Conservation (phyloP, 306 rosid species). For the Cucumis hystrix region DNA sequence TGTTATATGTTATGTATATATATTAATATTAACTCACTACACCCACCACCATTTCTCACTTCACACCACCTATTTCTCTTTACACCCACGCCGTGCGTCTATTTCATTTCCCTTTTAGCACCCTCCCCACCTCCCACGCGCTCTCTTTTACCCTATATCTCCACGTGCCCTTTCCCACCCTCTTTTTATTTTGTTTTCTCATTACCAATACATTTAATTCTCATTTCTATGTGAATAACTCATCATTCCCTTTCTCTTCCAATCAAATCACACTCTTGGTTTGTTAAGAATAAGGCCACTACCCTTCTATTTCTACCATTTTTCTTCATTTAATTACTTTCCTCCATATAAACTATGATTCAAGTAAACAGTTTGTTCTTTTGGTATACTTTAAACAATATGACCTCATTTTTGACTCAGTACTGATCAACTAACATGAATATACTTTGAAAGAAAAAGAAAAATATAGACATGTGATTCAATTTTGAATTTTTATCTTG, state of each 20-base stretch:
- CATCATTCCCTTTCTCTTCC: not conserved
- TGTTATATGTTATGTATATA: too few relatives aligned
- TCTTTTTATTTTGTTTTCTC: not conserved
- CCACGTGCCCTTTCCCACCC: not conserved
- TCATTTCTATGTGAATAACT: not conserved
- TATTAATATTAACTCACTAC: not conserved
- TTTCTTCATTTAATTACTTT: too few relatives aligned
- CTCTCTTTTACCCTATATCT: not conserved
- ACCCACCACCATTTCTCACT: not conserved
- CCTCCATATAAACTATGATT: too few relatives aligned
- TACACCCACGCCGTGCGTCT: not conserved
- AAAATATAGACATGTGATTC: too few relatives aligned
- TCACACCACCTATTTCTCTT: not conserved
- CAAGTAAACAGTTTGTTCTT: too few relatives aligned
- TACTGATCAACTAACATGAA: too few relatives aligned
- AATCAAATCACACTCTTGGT: not conserved
- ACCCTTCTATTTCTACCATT: too few relatives aligned
- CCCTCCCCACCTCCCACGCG: not conserved
- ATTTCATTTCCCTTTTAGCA: not conserved
- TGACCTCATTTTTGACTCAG: too few relatives aligned
- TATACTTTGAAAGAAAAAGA: too few relatives aligned
- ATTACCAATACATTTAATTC: not conserved
- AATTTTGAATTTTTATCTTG: too few relatives aligned
- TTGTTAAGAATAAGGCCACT: not conserved
- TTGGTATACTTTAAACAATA: too few relatives aligned